Evolutionary conservation across 2,329 filamentous ascomycete species (phyloP), one percentile per base, ranked within the genome.

Genomic region (Bisporella sp.): DNA sequence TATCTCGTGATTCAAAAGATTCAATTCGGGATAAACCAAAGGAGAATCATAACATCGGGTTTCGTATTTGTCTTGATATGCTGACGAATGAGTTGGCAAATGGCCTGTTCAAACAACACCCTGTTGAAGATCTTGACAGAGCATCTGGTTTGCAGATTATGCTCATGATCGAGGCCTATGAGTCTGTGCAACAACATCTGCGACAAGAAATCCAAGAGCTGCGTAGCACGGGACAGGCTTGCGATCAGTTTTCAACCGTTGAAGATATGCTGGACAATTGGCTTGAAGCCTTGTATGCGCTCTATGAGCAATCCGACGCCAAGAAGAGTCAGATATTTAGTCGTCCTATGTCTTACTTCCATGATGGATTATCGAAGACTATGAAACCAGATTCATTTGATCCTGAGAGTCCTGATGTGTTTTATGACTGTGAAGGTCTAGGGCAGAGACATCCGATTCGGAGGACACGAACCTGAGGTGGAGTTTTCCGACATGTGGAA

Each of bases 131-230:
- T 2, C 46, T 33, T 41, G 57, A 58, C 31, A 52, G 54, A 6
- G 56, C 54, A 4, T 62, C 61, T 31, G 59, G 61, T 37, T 46
- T 64, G 6, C 59, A 64, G 41, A 60, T 64, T 31, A 43, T 61
- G 6, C 59, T 64, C 32, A 62, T 64, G 61, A 64, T 64, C 29
- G 62, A 64, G 49, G 54, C 62, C 1, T 64, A 64, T 41, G 62
- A 64, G 48, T 57, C 53, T 1, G 49, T 62, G 3, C 58, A 59
- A 37, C 49, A 58, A 35, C 54, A 58, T 9, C 43, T 62, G 5
- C 48, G 55, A n/a, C 47, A 56, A 31, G 54, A 57, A 21, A 42
- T 56, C 7, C 48, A 49, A 32, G 46, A 55, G 4, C 41, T 52
- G 12, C 47, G 50, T 6, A 48, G 53, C 4, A 57, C 44, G 1